Base-by-base conservation (phyloP, 768 basidiomycete species). In the Porpolomopsis calyptriformis region DNA sequence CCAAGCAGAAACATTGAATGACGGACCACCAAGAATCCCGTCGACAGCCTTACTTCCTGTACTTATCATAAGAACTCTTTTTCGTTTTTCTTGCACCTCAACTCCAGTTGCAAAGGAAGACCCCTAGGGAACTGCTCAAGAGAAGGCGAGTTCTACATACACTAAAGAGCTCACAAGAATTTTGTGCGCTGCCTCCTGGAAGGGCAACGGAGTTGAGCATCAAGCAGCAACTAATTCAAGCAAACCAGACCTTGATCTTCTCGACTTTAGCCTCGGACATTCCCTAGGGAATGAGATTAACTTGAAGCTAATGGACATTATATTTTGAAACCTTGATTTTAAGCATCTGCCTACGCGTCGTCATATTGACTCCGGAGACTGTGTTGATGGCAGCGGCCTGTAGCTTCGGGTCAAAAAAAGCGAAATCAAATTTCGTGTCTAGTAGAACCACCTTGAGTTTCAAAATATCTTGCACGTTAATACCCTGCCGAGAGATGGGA, bases 241-340 rank as follows among this genome's bases (percentile, higher is more conserved):
- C 43, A 12, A 51, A 47, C 46, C 59, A 34, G 47, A 77, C 90
- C 70, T 94, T 94, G 56, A 97, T 87, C 62, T 98, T 98, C 58
- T 98, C 93, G 1, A 98, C 91, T 61, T 98, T 98, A 0, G 93
- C 86, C 55, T 96, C 93, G 2, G 92, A 92, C 74, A 94, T 82
- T 35, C 93, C 93, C 89, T 93, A 47, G 8, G 49, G 16, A 39
- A 20, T 10, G 6, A 25, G 22, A 40, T 20, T 39, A 41, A 16
- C 37, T 48, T 19, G 45, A 44, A 45, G 23, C 40, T 33, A 31
- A 22, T 33, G 25, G 41, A n/a, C 45, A 49, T 29, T 31, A 57
- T 51, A 49, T 49, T 37, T 24, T 16, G 49, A 26, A 40, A 84
- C 92, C 75, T 97, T 98, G 55, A 98, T 93, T 61, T 96, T 98